Base-by-base conservation (phyloP, 1,284 basidiomycete genomes). In the Wolfiporia cocos region DNA sequence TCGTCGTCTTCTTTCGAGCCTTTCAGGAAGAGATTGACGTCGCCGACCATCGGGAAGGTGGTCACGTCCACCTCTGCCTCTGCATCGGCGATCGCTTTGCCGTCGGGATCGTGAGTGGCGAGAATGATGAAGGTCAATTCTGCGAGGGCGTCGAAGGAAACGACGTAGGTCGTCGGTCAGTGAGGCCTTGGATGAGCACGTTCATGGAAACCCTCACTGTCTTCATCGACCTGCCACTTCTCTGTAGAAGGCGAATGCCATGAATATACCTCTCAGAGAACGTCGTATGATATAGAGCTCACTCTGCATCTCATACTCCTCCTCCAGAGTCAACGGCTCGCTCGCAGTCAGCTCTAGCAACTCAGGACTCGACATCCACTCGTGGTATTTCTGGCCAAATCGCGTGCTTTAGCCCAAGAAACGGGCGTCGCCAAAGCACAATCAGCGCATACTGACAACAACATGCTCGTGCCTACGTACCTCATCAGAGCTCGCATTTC, bases 281-380 rank as follows among this genome's bases (percentile, higher is more conserved):
- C n/a, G 39, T 30, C 15, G 17, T 9, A 67, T 80, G 43, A n/a
- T n/a, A n/a, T n/a, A n/a, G n/a, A n/a, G n/a, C n/a, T n/a, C 55
- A 92, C 91, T 70, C 62, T 97, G 93, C 93, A 98, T 97, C 17
- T 86, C 85, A 50, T 86, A 85, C 57, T 97, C 95, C 57, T 95
- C 80, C 41, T 88, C 82, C 9, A 93, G 66, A 0, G 74, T 78
- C 29, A 98, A 70, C 5, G 84, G 82, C 55, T 96, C 92, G 42
- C 88, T 92, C 1, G 93, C 92, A 0, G 92, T 98, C 24, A 86
- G 70, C 48, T 81, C 74, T 38, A 84, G 76, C 38, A 98, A 68
- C 49, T 81, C 78, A 12, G 78, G 74, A 59, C 80, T 76, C 36
- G 76, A 70, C 94, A 98, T 96, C 94, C 94, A 98, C 54, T 76